Evolutionary conservation across 2,329 filamentous ascomycete genomes (phyloP).

Genomic region (Penicillium sp.): DNA sequence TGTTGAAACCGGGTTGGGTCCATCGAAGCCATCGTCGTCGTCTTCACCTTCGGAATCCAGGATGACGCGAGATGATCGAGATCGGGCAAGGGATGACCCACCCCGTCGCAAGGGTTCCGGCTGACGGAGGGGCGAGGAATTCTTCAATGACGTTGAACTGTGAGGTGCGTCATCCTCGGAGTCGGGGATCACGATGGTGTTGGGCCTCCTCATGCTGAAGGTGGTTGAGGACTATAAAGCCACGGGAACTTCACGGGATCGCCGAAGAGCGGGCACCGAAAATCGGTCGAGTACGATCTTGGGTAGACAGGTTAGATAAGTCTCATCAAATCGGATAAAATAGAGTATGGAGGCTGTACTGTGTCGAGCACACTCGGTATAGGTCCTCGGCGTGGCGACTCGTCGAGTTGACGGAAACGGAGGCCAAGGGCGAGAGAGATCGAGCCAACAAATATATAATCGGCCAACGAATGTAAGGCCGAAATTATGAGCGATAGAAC

Average conservation of each 20-base stretch:
- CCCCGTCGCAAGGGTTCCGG: slow-evolving; percentile 6
- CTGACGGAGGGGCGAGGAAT: slow-evolving; percentile 13
- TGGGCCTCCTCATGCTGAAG: slow-evolving; percentile 16
- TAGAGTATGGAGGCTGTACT: not conserved
- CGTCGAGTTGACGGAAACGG: not conserved
- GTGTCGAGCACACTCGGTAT: not conserved
- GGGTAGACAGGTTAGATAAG: not conserved
- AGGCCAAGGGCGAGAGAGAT: not conserved
- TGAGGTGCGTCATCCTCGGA: slow-evolving; percentile 20
- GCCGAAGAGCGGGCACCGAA: not conserved
- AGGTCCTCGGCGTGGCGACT: not conserved
- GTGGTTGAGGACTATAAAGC: not conserved
- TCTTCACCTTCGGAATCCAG: slow-evolving; percentile 21
- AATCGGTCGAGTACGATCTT: not conserved
- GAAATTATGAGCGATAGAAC: not conserved
- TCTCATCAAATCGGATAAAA: not conserved
- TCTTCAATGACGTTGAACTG: slow-evolving; percentile 15
- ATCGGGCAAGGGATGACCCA: slow-evolving; percentile 18
- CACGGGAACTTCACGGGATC: not conserved
- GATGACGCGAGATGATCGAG: slow-evolving; percentile 15
- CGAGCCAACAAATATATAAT: not conserved
- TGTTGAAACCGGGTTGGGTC: not conserved
- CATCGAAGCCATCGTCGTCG: slow-evolving; percentile 11
- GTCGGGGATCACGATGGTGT: slow-evolving; percentile 16
- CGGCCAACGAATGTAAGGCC: not conserved